phyloP scores from a whole-genome alignment of 2,329 filamentous ascomycete species.

The Microsporum canis region DNA sequence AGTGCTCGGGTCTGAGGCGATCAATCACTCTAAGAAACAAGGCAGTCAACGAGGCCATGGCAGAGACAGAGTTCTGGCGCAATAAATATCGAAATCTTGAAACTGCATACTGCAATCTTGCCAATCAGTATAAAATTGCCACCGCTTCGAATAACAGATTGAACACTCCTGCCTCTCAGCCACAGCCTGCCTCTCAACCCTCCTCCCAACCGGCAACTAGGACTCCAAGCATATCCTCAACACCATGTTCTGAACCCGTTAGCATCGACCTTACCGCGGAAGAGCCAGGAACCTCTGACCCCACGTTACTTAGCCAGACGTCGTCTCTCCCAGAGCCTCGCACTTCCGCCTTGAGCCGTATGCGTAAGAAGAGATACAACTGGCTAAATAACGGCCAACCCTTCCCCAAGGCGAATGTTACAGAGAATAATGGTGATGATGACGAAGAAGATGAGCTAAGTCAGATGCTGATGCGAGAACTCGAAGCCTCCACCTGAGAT shows the following conservation, averaged over 20 bases:
- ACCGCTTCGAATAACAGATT: not conserved
- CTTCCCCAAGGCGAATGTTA: not conserved
- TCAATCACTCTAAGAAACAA: conserved; percentile 18
- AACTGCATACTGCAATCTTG: not conserved
- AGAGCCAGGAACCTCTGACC: not conserved
- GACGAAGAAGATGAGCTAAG: conserved; percentile 9
- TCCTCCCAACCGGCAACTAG: conserved; percentile 5
- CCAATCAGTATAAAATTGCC: not conserved
- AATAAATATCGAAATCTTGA: conserved; percentile 17
- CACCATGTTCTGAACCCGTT: conserved; percentile 3
- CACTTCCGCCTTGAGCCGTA: conserved; percentile 16
- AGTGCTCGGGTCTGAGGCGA: conserved; percentile 15
- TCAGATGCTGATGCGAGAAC: conserved; percentile 20
- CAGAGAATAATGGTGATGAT: not conserved
- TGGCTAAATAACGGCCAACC: conserved; percentile 20
- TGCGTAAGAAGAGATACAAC: conserved; percentile 23
- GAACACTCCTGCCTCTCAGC: not conserved
- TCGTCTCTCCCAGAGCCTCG: not conserved
- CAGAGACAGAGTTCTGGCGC: conserved; percentile 22
- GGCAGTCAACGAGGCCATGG: conserved; percentile 19
- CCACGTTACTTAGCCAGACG: not conserved
- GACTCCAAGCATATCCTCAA: conserved; percentile 15
- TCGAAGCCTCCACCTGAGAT: conserved; percentile 9
- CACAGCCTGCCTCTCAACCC: not conserved
- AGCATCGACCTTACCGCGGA: conserved; percentile 13